Percentiles rank a stretch among this genome's conserved stretches.
These are phyloP conservation scores for Wickerhamomyces bovis DNA, from an alignment of 805 yeast genomes.

Conservation along the genomic window DNA sequence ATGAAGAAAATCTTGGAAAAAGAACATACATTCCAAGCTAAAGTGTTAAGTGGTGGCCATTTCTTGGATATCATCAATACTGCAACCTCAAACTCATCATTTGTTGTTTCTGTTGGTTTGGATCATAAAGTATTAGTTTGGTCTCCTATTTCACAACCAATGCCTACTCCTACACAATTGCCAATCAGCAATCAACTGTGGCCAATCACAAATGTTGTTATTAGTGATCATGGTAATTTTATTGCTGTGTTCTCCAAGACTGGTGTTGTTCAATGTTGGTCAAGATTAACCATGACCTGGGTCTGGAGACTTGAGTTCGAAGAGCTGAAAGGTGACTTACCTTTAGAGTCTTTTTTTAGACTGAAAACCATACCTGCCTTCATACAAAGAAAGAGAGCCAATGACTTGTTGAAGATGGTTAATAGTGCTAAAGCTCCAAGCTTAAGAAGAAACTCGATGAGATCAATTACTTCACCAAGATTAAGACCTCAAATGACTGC, in stretches of 20 bases:
- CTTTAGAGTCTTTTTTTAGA: conserved; percentile 57
- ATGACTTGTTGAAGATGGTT: conserved; percentile 13
- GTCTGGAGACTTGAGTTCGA: conserved; percentile 43
- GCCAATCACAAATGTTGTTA: conserved; percentile 54
- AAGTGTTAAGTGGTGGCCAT: conserved; percentile 47
- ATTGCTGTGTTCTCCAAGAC: conserved; percentile 48
- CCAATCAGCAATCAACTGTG: conserved; percentile 41
- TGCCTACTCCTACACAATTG: conserved; percentile 39
- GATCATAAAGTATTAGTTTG: conserved; percentile 69
- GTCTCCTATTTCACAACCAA: conserved; percentile 55
- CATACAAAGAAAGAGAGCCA: conserved; percentile 27
- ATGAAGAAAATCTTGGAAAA: conserved; percentile 10
- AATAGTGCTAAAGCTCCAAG: conserved; percentile 8
- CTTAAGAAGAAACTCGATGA: conserved; percentile 30
- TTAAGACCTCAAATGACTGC: conserved; percentile 15
- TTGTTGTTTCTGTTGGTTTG: conserved; percentile 64
- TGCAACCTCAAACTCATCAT: conserved; percentile 53
- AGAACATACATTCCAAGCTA: conserved; percentile 27
- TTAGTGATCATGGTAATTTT: conserved; percentile 54
- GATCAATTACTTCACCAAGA: conserved; percentile 23
- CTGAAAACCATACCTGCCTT: conserved; percentile 44
- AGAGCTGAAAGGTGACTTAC: conserved; percentile 30
- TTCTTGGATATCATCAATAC: conserved; percentile 56
- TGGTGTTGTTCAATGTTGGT: conserved; percentile 55
- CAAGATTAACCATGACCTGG: conserved; percentile 47